Base-by-base conservation (phyloP, 106 monocot species). In the Chionographis japonica region DNA sequence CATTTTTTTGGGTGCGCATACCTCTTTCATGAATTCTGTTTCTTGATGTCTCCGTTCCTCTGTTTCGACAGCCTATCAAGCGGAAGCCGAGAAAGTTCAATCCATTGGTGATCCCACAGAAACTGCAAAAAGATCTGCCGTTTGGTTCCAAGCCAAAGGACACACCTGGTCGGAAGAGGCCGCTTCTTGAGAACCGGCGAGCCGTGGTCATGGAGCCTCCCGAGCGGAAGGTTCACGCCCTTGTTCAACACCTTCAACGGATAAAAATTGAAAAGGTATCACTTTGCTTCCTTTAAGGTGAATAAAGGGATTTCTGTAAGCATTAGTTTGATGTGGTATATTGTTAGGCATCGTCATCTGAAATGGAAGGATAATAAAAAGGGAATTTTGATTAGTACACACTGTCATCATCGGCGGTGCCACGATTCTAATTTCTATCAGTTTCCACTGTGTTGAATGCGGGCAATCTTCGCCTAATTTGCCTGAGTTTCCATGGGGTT, bases 171-270 rank as follows among this genome's bases (percentile, higher is more conserved):
- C 72, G 69, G 37, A 87, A 79, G 51, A 67, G 50, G 2, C 83
- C 90, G n/a, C n/a, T n/a, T 70, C 76, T 90, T 58, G 90, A 92
- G 57, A 67, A 75, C 8, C 74, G 85, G 8, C 75, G 92, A 46
- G 93, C 93, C 6, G 98, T 98, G 50, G 79, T 98, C 4, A 85
- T 98, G 98, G 90, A 93, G 52, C 92, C 93, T 40, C 92, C 85
- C 60, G 90, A 93, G 70, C 72, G 79, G 16, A 90, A 83, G 79
- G 61, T 81, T 58, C 80, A 69, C 52, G 74, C 83, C n/a, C 78
- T 87, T 68, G 81, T 98, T 50, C 87, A 90, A 53, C 89, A 89
- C 6, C 69, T 93, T 58, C 81, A 83, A 66, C 60, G 77, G 68
- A 77, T 98, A 4, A 82, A 77, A 60, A 85, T 80, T 72, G 90